Conservation (phyloP, 2,329 filamentous ascomycete species). For the Bipolaris sorokiniana region DNA sequence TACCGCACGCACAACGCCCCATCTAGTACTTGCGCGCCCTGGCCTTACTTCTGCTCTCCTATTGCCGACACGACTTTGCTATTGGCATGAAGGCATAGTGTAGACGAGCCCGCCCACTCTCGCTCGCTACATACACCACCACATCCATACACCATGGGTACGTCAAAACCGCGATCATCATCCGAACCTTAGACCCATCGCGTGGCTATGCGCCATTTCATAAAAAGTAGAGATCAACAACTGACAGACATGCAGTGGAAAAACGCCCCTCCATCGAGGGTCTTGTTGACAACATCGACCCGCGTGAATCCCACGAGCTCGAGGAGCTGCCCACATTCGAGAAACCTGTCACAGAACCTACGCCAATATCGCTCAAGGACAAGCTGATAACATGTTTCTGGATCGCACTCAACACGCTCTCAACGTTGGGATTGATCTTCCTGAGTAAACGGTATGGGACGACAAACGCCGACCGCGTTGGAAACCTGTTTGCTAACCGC, state of each 20-base stretch:
- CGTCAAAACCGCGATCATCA: conserved; percentile 12
- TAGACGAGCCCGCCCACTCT: conserved; percentile 17
- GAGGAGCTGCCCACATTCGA: conserved; percentile 46
- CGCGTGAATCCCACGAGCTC: conserved; percentile 42
- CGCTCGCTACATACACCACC: conserved; percentile 31
- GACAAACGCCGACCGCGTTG: neutral
- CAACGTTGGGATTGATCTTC: conserved; percentile 54
- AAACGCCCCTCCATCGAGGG: conserved; percentile 49
- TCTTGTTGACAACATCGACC: conserved; percentile 48
- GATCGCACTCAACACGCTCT: conserved; percentile 53
- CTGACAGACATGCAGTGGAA: conserved; percentile 42
- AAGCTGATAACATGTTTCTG: conserved; percentile 49
- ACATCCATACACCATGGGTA: conserved; percentile 36
- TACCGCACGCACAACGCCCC: neutral
- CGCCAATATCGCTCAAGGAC: conserved; percentile 42
- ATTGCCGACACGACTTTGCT: conserved; percentile 4
- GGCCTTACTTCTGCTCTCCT: neutral
- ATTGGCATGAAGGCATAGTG: conserved; percentile 39
- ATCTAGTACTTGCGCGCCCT: neutral
- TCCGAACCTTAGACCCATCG: conserved; percentile 4
- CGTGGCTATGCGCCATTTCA: neutral
- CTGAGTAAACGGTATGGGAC: conserved; percentile 52
- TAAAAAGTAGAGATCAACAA: neutral
- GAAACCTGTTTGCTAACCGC: conserved; percentile 34
- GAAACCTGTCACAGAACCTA: conserved; percentile 32